Conservation (phyloP, 2,329 filamentous ascomycete species). For the Xylogone sp. region DNA sequence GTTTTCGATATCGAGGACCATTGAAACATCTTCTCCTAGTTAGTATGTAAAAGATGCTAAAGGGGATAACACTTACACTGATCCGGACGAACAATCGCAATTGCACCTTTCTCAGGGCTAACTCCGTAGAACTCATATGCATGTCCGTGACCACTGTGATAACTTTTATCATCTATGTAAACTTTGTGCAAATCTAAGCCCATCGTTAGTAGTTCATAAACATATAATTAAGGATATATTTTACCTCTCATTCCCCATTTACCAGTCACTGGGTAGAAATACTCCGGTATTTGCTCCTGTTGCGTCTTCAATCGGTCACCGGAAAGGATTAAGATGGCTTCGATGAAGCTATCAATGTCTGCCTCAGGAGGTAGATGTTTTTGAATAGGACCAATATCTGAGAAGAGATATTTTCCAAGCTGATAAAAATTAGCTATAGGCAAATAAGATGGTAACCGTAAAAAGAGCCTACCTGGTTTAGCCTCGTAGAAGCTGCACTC, state of each 20-base stretch:
- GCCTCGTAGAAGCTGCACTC: constrained; percentile 17
- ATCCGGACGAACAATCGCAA: constrained; percentile 56
- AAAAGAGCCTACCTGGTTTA: constrained; percentile 40
- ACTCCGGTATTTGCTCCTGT: constrained; percentile 47
- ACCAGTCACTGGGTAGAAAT: constrained; percentile 53
- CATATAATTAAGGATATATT: constrained; percentile 4
- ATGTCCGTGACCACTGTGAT: constrained; percentile 51
- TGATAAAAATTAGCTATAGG: too few species aligned
- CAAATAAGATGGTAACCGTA: too few species aligned
- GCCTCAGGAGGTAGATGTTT: constrained; percentile 36
- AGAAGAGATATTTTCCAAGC: constrained; percentile 36
- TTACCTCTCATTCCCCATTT: constrained; percentile 51
- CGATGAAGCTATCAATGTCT: constrained; percentile 53
- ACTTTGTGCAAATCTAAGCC: constrained; percentile 52
- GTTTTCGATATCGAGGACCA: constrained; percentile 30
- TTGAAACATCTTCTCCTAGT: constrained; percentile 31
- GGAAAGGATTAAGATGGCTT: constrained; percentile 50
- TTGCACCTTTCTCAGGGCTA: constrained; percentile 37
- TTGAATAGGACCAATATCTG: constrained; percentile 34
- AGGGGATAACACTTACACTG: constrained; percentile 44
- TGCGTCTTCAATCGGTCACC: constrained; percentile 45
- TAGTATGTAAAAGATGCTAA: background rate
- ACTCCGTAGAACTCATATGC: constrained; percentile 55
- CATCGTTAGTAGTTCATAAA: background rate
- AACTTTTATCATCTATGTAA: constrained; percentile 52